Conservation (phyloP, 2,329 filamentous ascomycete genomes). For the Venturia pyrina region DNA sequence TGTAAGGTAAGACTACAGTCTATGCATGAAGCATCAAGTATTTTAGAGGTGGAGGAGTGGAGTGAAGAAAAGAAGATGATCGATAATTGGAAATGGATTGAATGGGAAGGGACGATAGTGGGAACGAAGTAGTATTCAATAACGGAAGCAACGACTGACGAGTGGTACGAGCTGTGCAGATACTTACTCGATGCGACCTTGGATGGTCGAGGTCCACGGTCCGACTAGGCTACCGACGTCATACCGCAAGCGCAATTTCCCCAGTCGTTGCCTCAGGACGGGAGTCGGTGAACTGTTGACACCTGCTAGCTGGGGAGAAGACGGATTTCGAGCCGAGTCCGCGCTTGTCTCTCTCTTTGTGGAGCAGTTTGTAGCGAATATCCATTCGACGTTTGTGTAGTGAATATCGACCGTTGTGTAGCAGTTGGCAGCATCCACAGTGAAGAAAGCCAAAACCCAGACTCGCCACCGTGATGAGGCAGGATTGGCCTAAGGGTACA, state of each 20-base stretch:
- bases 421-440: not conserved
- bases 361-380: not conserved
- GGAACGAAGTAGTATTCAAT: not conserved
- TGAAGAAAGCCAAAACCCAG: too few species aligned
- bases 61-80: too few species aligned
- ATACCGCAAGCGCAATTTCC: not conserved
- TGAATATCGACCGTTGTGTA: not conserved
- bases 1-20: not conserved
- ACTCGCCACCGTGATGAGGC: too few species aligned
- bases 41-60: not conserved
- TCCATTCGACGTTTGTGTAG: too few species aligned
- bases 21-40: not conserved
- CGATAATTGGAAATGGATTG: too few species aligned
- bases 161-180: not conserved
- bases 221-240: not conserved
- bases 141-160: not conserved
- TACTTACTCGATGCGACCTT: not conserved
- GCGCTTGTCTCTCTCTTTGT: not conserved
- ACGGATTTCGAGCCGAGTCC: not conserved
- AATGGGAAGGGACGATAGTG: not conserved
- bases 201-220: not conserved
- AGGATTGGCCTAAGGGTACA: not conserved
- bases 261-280: not conserved
- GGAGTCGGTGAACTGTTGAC: not conserved
- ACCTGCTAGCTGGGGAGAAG: not conserved